These are phyloP conservation scores for Pythium rishiriense DNA, from an alignment of 352 stramenopile species.

Conservation along the genomic window DNA sequence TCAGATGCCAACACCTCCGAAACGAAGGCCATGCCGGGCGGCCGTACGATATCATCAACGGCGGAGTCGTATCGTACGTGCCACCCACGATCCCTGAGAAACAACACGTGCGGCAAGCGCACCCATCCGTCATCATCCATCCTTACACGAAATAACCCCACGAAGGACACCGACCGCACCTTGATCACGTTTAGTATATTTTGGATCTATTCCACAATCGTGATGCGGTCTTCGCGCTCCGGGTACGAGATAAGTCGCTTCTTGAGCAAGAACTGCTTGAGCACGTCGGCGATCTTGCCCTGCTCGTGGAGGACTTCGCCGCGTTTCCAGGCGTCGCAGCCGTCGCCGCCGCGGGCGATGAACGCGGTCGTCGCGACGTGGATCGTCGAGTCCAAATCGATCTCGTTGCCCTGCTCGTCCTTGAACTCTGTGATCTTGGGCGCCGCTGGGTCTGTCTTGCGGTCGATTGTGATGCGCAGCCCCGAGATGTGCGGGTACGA, in stretches of 20 bases:
- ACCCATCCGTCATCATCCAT: constrained; percentile 68
- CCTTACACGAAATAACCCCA: constrained; percentile 49
- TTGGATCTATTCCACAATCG: constrained; percentile 51
- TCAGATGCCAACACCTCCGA: constrained; percentile 51
- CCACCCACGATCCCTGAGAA: constrained; percentile 70
- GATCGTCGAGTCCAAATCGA: constrained; percentile 56
- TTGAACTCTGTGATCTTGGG: constrained; percentile 43
- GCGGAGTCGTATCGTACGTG: constrained; percentile 50
- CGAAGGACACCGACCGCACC: neutral
- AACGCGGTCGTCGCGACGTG: constrained; percentile 82
- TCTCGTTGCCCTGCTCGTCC: constrained; percentile 42
- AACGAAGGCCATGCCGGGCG: constrained; percentile 66
- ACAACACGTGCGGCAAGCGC: constrained; percentile 55
- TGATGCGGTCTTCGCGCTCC: constrained; percentile 58
- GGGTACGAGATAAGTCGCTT: constrained; percentile 64
- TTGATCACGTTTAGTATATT: neutral
- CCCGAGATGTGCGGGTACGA: constrained; percentile 83
- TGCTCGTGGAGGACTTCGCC: constrained; percentile 52
- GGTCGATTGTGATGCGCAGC: constrained; percentile 44
- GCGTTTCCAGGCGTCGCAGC: constrained; percentile 70
- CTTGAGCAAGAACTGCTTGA: constrained; percentile 45
- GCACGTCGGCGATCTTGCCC: constrained; percentile 52
- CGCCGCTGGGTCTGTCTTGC: constrained; percentile 13
- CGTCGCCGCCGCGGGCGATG: constrained; percentile 73
- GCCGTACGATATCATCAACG: constrained; percentile 70